These are phyloP conservation scores for Akebia trifoliata DNA, from an alignment of 164 flowering plant genomes.

Conservation along the genomic window DNA sequence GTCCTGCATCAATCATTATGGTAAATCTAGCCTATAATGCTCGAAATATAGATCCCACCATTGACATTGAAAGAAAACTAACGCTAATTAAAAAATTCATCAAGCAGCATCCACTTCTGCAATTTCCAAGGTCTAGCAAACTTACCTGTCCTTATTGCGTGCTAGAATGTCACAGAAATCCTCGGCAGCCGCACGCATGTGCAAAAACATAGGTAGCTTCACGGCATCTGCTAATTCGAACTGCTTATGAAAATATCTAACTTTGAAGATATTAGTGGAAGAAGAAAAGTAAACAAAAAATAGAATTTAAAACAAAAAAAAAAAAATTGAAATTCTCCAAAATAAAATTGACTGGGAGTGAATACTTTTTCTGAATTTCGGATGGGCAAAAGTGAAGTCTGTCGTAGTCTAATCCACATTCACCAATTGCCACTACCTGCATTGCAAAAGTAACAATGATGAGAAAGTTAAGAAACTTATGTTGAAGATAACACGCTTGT, in stretches of 20 bases:
- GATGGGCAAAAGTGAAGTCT: conserved; percentile 92
- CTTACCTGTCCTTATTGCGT: conserved; percentile 60
- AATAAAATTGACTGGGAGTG: neutral
- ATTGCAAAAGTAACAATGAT: neutral
- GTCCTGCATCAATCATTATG: no score
- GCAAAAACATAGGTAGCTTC: conserved; percentile 96
- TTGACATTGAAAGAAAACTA: neutral
- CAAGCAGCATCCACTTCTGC: neutral
- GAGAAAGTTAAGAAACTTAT: neutral
- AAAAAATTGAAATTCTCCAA: no score
- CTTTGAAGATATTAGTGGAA: neutral
- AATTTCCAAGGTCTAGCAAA: neutral
- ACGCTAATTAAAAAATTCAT: neutral
- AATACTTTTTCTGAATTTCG: conserved; percentile 84
- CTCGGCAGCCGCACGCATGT: conserved; percentile 95
- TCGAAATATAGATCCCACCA: no score
- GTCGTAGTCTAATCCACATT: conserved; percentile 98
- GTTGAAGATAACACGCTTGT: no score
- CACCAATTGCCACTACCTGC: conserved; percentile 98
- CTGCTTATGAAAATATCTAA: conserved; percentile 93
- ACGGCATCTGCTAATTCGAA: conserved; percentile 78
- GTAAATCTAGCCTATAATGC: no score
- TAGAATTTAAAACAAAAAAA: neutral
- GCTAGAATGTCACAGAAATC: conserved; percentile 85
- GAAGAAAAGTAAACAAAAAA: neutral